These are phyloP conservation scores for Yarrowia hollandica DNA, from an alignment of 805 yeast species.

Conservation along the genomic window DNA sequence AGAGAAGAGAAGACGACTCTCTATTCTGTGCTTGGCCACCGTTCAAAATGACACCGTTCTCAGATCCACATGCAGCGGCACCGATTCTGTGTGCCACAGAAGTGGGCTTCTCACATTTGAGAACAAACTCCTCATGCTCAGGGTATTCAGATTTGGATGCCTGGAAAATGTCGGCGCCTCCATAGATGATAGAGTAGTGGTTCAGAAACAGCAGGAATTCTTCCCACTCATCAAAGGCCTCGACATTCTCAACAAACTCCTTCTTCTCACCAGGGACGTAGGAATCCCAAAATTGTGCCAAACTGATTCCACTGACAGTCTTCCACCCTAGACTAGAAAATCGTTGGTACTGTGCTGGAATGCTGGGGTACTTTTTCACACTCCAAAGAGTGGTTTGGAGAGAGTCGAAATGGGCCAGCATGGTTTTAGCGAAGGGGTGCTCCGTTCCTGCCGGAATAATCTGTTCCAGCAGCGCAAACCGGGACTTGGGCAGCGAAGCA, in stretches of 20 bases:
- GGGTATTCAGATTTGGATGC: background rate
- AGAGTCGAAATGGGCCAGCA: conserved; percentile 69
- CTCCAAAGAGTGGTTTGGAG: conserved; percentile 69
- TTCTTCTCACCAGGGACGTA: conserved; percentile 47
- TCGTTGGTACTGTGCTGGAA: conserved; percentile 51
- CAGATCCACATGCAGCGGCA: conserved; percentile 42
- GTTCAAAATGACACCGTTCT: conserved; percentile 35
- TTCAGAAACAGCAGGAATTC: conserved; percentile 75
- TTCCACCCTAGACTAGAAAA: conserved; percentile 52
- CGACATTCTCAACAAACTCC: conserved; percentile 50
- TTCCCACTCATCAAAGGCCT: conserved; percentile 81
- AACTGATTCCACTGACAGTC: conserved; percentile 44
- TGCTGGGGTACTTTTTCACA: conserved; percentile 56
- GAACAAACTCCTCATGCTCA: conserved; percentile 3
- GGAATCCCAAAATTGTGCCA: conserved; percentile 59
- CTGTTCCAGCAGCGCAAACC: conserved; percentile 70
- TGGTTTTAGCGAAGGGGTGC: conserved; percentile 71
- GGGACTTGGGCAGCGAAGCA: conserved; percentile 51
- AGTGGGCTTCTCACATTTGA: background rate
- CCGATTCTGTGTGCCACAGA: conserved; percentile 45
- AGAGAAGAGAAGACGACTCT: conserved; percentile 30
- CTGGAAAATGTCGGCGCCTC: conserved; percentile 46
- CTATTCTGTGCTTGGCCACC: conserved; percentile 43
- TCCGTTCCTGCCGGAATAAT: conserved; percentile 60
- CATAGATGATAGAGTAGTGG: conserved; percentile 70